Base-by-base conservation (phyloP, 805 yeast species). In the Candida anglica region DNA sequence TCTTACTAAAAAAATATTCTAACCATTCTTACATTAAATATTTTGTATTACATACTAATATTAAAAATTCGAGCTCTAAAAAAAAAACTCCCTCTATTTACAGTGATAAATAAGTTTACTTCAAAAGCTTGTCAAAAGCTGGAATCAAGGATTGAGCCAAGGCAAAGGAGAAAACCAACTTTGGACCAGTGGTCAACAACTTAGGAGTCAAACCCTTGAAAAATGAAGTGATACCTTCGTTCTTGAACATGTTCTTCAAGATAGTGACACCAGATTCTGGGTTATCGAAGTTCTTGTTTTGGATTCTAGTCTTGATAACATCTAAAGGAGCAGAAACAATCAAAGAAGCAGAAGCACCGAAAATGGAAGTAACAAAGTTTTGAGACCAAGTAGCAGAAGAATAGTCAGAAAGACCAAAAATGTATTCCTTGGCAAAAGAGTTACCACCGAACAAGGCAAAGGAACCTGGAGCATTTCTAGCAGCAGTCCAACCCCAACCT, bases 401-500 rank as follows among this genome's bases (percentile, higher is more conserved):
- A 70, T 93, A 88, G 66, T 93, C 98, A 47, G 71, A 56, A 52
- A 93, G 73, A 11, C 89, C 89, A 50, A 87, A 79, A 40, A 93
- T 77, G 68, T 86, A 93, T 67, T 93, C 99, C 69, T 93, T 93
- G 41, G 98, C 98, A 58, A 93, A 93, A 11, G 99, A 96, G 56
- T 91, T 88, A 66, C 98, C 99, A 48, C 99, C 99, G 49, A 93
- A 93, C 38, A 93, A 71, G 13, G 98, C 96, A 56, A 93, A 93
- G 2, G 96, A 87, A 40, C 99, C 99, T 24, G 99, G 99, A 2
- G 98, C 97, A 60, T 93, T 93, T 77, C 99, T 83, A 28, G 99
- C 99, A 48, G 95, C 95, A 40, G 99, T 93, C 99, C 99, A 93
- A 39, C 97, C 98, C 95, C 97, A 89, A 46, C 99, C 99, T 59